Base-by-base conservation (phyloP, 257 asterid genomes). In the Pogostemon cablin region DNA sequence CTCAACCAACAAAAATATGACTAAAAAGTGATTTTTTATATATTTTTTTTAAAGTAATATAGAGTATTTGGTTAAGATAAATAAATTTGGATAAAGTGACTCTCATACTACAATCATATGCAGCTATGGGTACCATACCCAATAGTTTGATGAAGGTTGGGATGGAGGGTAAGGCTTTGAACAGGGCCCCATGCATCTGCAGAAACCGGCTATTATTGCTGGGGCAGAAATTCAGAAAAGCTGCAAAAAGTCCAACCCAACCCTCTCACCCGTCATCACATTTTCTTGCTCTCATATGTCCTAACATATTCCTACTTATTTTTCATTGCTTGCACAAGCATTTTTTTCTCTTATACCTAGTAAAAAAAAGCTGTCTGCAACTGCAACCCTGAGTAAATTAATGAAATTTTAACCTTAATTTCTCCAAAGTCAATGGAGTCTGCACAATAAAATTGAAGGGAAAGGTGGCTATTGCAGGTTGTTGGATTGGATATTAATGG, bases 131-230 rank as follows among this genome's bases (percentile, higher is more conserved):
- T 25, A 25, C 32, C 32, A 25, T 25, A 25, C 32, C 32, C 32
- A 25, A 25, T 25, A 25, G 2, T 25, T 25, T 25, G 32, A 25
- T 25, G 32, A 25, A 25, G 32, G 32, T 25, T 25, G 32, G 32
- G 32, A 25, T 25, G 32, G 32, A 25, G 32, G 32, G 32, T 25
- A 25, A 25, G 32, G 1, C 32, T 25, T 25, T 25, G 32, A 25
- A 25, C 32, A 3, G 20, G 55, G 55, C 6, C 57, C 57, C 57
- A 50, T 12, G 12, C 12, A 12, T 50, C 9, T 50, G 57, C 32
- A 25, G 32, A n/a, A 50, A 15, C 57, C 57, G n/a, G 57, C 57
- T 50, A 50, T 12, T 50, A n/a, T 50, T 50, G 57, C 57, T 32
- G 57, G 57, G 34, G 57, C 57, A 50, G 34, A 46, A 50, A 25